These are phyloP conservation scores for Hypocreales sp. DNA, from an alignment of 2,329 filamentous ascomycete species.

Conservation along the genomic window DNA sequence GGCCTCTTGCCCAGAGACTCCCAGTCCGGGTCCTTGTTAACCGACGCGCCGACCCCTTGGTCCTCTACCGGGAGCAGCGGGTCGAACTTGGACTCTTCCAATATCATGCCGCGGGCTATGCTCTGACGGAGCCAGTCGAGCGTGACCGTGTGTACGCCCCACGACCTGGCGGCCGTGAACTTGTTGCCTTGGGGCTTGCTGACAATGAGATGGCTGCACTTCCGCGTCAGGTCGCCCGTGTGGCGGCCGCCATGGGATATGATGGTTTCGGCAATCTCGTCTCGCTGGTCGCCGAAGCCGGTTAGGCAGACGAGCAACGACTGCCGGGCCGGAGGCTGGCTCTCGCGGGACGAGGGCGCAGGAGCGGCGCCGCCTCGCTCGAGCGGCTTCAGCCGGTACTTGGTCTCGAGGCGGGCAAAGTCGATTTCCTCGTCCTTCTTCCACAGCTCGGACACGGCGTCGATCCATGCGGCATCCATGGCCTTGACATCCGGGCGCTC, in stretches of 20 bases:
- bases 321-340: constrained; percentile 15
- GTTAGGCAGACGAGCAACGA: constrained; percentile 38
- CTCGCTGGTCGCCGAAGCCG: constrained; percentile 47
- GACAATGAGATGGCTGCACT: constrained; percentile 78
- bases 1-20: constrained; percentile 41
- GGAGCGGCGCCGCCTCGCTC: constrained; percentile 34
- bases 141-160: constrained; percentile 67
- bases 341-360: constrained; percentile 13
- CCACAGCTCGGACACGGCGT: constrained; percentile 68
- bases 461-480: constrained; percentile 71
- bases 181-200: constrained; percentile 70
- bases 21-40: constrained; percentile 28
- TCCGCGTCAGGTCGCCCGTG: constrained; percentile 71
- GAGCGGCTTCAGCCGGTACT: constrained; percentile 50
- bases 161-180: constrained; percentile 72
- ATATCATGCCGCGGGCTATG: constrained; percentile 70
- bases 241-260: constrained; percentile 64
- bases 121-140: constrained; percentile 78
- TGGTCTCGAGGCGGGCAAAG: constrained; percentile 49
- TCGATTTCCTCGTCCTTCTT: constrained; percentile 67
- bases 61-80: constrained; percentile 53
- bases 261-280: constrained; percentile 53
- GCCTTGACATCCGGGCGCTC: constrained; percentile 75
- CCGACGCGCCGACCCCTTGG: constrained; percentile 67
- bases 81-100: constrained; percentile 78